Conservation (phyloP, 2,329 filamentous ascomycete genomes). For the Fusarium anthophilum region DNA sequence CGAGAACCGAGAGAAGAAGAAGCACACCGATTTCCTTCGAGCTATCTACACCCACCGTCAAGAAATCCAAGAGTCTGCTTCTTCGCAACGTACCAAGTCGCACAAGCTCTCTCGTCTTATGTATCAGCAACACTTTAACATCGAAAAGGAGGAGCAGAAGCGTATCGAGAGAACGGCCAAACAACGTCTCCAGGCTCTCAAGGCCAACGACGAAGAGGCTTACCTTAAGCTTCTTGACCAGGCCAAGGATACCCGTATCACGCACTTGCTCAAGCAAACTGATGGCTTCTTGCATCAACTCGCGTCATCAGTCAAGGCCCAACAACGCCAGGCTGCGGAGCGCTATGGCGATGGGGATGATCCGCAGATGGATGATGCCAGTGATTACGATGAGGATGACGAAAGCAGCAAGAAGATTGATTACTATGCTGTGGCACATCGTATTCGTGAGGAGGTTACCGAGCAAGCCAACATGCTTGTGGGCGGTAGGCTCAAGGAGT, state of each 20-base stretch:
- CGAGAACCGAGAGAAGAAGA: constrained; percentile 97
- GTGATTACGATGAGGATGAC: constrained; percentile 73
- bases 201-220: constrained; percentile 98
- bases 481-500: constrained; percentile 93
- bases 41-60: constrained; percentile 84
- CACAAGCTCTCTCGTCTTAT: constrained; percentile 91
- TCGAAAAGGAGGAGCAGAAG: constrained; percentile 99
- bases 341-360: constrained; percentile 75
- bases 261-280: constrained; percentile 94
- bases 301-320: constrained; percentile 90
- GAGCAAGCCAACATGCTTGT: constrained; percentile 86
- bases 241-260: constrained; percentile 99
- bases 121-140: constrained; percentile 89
- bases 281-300: constrained; percentile 97
- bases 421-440: constrained; percentile 98
- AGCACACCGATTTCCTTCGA: constrained; percentile 90
- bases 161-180: constrained; percentile 97
- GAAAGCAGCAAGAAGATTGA: constrained; percentile 85
- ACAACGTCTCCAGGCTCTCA: constrained; percentile 98
- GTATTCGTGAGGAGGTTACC: constrained; percentile 90
- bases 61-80: constrained; percentile 76
- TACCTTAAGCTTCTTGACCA: constrained; percentile 98
- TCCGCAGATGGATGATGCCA: constrained; percentile 67
- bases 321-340: constrained; percentile 85
- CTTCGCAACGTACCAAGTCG: constrained; percentile 75